These are phyloP conservation scores for Phoma sp. DNA, from an alignment of 2,329 filamentous ascomycete species.

Conservation along the genomic window DNA sequence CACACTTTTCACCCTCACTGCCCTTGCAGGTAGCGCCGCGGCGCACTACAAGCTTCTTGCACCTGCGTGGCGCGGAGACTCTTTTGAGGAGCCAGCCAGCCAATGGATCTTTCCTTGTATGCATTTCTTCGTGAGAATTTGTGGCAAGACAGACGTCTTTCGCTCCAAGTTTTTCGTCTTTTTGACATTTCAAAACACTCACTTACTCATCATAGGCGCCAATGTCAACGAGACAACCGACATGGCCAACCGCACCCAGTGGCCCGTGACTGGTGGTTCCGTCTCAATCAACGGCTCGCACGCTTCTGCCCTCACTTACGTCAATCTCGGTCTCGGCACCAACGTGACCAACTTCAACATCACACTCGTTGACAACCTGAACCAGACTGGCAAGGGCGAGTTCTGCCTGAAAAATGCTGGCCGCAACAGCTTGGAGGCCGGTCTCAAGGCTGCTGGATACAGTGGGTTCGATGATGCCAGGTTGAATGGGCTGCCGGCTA, in stretches of 20 bases:
- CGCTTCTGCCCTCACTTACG: conserved; percentile 52
- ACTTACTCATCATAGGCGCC: conserved; percentile 39
- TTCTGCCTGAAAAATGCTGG: conserved; percentile 53
- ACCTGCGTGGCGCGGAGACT: conserved; percentile 52
- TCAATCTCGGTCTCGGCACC: conserved; percentile 54
- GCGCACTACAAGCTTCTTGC: conserved; percentile 53
- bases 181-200: background rate
- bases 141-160: too few species aligned
- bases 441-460: conserved; percentile 32
- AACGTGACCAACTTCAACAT: conserved; percentile 55
- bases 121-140: background rate
- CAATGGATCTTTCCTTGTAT: conserved; percentile 52
- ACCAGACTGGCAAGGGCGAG: conserved; percentile 56
- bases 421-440: conserved; percentile 31
- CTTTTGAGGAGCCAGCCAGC: conserved; percentile 44
- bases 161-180: too few species aligned
- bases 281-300: conserved; percentile 51
- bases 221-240: conserved; percentile 48
- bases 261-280: conserved; percentile 54
- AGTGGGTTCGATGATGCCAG: conserved; percentile 23
- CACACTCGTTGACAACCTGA: conserved; percentile 51
- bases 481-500: conserved; percentile 50
- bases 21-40: conserved; percentile 41
- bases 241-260: conserved; percentile 52
- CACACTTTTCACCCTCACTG: conserved; percentile 25